Base-by-base conservation (phyloP, 306 rosid genomes). In the Begonia loranthoides region DNA sequence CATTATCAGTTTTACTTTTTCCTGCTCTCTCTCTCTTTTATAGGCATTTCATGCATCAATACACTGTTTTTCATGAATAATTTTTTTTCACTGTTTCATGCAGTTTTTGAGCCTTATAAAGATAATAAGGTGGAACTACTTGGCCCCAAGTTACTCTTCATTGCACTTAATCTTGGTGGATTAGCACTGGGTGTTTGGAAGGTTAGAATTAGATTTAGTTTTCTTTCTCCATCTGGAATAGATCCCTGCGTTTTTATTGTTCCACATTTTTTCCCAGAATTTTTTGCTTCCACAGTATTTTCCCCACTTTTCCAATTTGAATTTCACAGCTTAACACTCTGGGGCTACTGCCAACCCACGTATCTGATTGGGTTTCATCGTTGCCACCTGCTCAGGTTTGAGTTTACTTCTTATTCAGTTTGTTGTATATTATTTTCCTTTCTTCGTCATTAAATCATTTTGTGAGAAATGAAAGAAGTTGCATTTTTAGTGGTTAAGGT, bases 31-130 rank as follows among this genome's bases (percentile, higher is more conserved):
- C 22, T 19, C 22, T 28, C 8, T 28, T 28, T 28, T 28, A 28
- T 28, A 7, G 6, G 6, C 36, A 28, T 28, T 28, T 4, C 9
- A 7, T 28, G 36, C 3, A 7, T 28, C 9, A 28, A 28, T 28
- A 28, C 5, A 28, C 36, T 28, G 6, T 28, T 28, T 3, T 28
- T 28, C 9, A 1, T 4, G 22, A 15, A 14, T 10, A 41, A 1
- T 45, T 43, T 21, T 57, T 54, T 59, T 56, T 8, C 50, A 4
- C 9, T 2, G 9, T 4, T 0, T 28, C 36, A 45, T 76, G 74
- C 93, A 90, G 99, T 92, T 58, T 92, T 92, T 76, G 99, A 92
- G 83, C 96, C 99, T 38, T 92, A 92, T 57, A 92, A 76, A 79
- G 99, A 92, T 74, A 57, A 59, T 48, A 92, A 71, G 71, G 99